Base-by-base conservation (phyloP, 1,284 basidiomycete species). In the Apiotrichum gamsii region DNA sequence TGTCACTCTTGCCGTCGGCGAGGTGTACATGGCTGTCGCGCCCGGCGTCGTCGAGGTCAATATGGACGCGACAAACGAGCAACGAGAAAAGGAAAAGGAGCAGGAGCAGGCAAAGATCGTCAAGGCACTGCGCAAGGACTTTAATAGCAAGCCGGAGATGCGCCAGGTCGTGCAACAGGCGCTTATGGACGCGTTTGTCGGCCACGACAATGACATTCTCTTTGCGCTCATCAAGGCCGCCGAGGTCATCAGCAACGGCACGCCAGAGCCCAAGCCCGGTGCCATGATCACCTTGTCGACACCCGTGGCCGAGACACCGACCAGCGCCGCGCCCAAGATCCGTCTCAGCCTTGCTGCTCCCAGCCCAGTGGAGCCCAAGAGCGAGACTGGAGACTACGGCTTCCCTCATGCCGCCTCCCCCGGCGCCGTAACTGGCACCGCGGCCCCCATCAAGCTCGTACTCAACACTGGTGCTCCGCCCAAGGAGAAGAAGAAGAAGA, bases 171-270 rank as follows among this genome's bases (percentile, higher is more conserved):
- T 65, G 8, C 60, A 64, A 19, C 41, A 46, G 4, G 43, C 49
- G 4, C 43, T 69, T 45, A 68, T 62, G 16, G 45, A 55, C 14
- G 51, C 59, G 24, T 65, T 62, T 46, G 47, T 50, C 8, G 79
- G 83, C 41, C 78, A 82, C 38, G 93, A 97, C 67, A 77, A 84
- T 57, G 87, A 94, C 73, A 85, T 93, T 37, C 84, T 91, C 30
- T 88, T 89, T 80, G 88, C 86, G 52, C 74, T 96, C 40, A 77
- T 98, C 60, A 97, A 97, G 73, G 76, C 96, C 10, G 90, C 87
- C 11, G 94, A 97, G 64, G 77, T 96, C 20, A 80, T 94, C 40
- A 85, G 94, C 57, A 82, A 84, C 42, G 85, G 87, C 18, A 74
- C 80, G 4, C 82, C 88, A 45, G 91, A 95, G 70, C 80, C 82